A percentile compares a stretch with the other conserved stretches of the same genome.
phyloP scores from a whole-genome alignment of 2,329 filamentous ascomycete species.

The Aspergillus carbonarius region DNA sequence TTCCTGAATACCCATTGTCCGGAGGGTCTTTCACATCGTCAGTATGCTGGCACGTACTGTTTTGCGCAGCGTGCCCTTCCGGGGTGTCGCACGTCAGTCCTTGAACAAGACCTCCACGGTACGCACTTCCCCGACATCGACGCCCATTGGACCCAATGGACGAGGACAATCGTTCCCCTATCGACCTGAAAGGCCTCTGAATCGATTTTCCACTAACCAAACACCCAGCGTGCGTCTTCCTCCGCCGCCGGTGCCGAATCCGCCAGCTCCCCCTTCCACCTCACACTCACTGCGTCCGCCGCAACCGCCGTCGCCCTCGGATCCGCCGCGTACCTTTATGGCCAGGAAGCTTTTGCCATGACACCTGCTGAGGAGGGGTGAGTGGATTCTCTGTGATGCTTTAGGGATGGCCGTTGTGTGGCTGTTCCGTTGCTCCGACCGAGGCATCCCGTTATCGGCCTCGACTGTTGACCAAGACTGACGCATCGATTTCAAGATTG shows the following conservation, averaged over 20 bases:
- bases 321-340: conserved; percentile 90
- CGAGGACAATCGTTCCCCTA: conserved; percentile 29
- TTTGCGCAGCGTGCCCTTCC: conserved; percentile 82
- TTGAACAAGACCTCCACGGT: conserved; percentile 73
- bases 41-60: conserved; percentile 92
- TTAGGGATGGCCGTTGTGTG: conserved; percentile 16
- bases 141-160: conserved; percentile 31
- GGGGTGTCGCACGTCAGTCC: conserved; percentile 74
- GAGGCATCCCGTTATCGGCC: conserved; percentile 24
- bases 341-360: conserved; percentile 80
- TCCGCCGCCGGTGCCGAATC: conserved; percentile 67
- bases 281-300: conserved; percentile 82
- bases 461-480: conserved; percentile 23
- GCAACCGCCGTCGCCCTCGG: conserved; percentile 84
- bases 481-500: conserved; percentile 60
- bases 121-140: conserved; percentile 52
- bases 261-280: conserved; percentile 72
- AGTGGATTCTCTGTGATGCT: conserved; percentile 48
- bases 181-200: conserved; percentile 28
- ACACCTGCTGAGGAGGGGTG: conserved; percentile 97
- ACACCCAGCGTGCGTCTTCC: conserved; percentile 64
- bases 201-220: conserved; percentile 33
- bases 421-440: conserved; percentile 22
- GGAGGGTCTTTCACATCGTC: conserved; percentile 42
- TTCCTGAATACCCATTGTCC: conserved; percentile 32